Percentiles rank a stretch among this genome's conserved stretches.
phyloP scores from a whole-genome alignment of 768 basidiomycete genomes.

The Thelephora ganbajun region DNA sequence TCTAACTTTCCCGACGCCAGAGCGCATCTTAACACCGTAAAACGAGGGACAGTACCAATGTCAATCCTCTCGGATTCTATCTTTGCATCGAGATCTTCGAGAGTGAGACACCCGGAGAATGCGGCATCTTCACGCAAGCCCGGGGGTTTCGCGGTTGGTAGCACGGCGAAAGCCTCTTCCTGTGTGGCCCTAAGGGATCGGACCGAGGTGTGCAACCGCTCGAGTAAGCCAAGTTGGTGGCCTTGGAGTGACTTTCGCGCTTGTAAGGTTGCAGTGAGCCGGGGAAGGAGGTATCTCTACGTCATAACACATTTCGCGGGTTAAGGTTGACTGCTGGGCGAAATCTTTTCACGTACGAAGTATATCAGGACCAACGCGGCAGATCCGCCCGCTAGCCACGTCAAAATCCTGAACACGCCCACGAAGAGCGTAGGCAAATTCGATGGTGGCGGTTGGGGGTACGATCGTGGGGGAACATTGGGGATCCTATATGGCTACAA shows the following conservation, averaged over 20 bases:
- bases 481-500: slow-evolving; percentile 23
- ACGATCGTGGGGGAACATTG: slow-evolving; percentile 53
- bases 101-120: slow-evolving; percentile 30
- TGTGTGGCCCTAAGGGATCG: slow-evolving; percentile 42
- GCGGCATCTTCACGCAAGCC: slow-evolving; percentile 28
- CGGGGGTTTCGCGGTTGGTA: slow-evolving; percentile 36
- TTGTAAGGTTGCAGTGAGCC: slow-evolving; percentile 38
- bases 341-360: slow-evolving; percentile 32
- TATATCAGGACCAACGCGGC: slow-evolving; percentile 45
- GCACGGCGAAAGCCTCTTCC: slow-evolving; percentile 34
- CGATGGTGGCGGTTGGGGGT: slow-evolving; percentile 58
- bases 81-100: slow-evolving; percentile 32
- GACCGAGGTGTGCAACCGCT: slow-evolving; percentile 40
- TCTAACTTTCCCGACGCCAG: slow-evolving; percentile 37
- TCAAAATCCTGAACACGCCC: slow-evolving; percentile 42
- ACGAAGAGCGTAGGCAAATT: slow-evolving; percentile 53
- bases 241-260: slow-evolving; percentile 48
- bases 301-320: slow-evolving; percentile 1
- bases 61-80: slow-evolving; percentile 19
- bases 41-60: slow-evolving; percentile 34
- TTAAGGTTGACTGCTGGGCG: slow-evolving; percentile 1
- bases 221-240: slow-evolving; percentile 46
- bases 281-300: slow-evolving; percentile 59
- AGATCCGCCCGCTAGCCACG: slow-evolving; percentile 56
- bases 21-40: slow-evolving; percentile 43